phyloP scores from a whole-genome alignment of 2,329 filamentous ascomycete genomes.

The Venturia carpophila region DNA sequence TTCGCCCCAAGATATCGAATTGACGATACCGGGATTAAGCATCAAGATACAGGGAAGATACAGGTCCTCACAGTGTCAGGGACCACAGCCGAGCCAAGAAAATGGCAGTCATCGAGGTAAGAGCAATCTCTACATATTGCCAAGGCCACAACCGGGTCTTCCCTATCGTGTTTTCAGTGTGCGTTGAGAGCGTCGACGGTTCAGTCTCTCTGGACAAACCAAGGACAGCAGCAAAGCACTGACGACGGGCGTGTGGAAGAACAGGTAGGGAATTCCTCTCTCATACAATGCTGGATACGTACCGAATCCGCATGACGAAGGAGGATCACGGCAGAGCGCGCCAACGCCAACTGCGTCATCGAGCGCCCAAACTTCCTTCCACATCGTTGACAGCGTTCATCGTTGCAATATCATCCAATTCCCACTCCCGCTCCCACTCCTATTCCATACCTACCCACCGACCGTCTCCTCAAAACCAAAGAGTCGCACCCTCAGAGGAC shows the following conservation, averaged over 20 bases:
- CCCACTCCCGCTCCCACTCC: background rate
- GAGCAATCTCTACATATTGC: conserved; percentile 1
- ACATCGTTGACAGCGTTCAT: conserved; percentile 2
- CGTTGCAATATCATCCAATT: conserved; percentile 5
- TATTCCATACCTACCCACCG: background rate
- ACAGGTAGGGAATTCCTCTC: background rate
- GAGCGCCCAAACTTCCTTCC: background rate
- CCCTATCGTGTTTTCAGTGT: background rate
- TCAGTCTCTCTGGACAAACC: background rate
- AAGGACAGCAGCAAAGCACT: conserved; percentile 6
- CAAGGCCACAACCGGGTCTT: background rate
- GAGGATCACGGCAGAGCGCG: background rate
- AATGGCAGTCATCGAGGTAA: conserved; percentile 8
- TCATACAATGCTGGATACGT: background rate
- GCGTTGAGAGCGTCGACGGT: background rate
- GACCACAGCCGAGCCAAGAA: background rate
- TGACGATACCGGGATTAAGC: background rate
- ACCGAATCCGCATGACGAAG: background rate
- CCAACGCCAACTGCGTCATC: conserved; percentile 4
- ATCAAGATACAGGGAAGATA: conserved; percentile 2
- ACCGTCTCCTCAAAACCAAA: background rate
- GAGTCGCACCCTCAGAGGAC: background rate
- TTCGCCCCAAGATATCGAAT: background rate
- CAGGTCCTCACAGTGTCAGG: background rate
- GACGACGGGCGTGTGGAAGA: background rate